Conservation (phyloP, 225 moss, liverwort and hornwort species). For the Pseudisothecium myosuroides region DNA sequence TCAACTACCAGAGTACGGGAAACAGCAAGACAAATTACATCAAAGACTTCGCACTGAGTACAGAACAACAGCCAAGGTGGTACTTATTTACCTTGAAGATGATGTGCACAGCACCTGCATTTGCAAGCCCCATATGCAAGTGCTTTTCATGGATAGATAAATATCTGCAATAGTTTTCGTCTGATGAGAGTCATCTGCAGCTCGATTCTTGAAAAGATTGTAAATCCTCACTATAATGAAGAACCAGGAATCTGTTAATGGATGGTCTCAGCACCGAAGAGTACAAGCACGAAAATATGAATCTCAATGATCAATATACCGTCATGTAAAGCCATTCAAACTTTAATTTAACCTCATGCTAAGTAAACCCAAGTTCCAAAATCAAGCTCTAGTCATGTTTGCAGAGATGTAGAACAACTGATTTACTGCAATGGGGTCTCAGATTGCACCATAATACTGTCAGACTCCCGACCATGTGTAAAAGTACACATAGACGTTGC, state of each 20-base stretch:
- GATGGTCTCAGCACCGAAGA: background rate
- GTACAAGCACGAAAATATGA: background rate
- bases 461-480: background rate
- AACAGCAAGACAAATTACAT: background rate
- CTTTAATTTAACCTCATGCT: background rate
- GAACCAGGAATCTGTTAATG: background rate
- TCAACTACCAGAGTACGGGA: background rate
- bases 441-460: background rate
- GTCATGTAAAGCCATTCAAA: background rate
- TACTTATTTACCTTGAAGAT: slow-evolving; percentile 41
- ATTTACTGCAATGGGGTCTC: background rate
- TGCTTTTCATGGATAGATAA: slow-evolving; percentile 12
- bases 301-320: background rate
- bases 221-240: background rate
- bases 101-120: slow-evolving; percentile 38
- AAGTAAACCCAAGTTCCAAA: background rate
- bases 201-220: background rate
- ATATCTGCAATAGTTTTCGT: slow-evolving; percentile 12
- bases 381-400: background rate
- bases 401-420: background rate
- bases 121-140: background rate
- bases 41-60: background rate
- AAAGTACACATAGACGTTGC: background rate
- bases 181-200: background rate
- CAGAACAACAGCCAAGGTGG: background rate